Evolutionary conservation across 2,329 filamentous ascomycete genomes (phyloP).

Genomic region (Helotiales sp.): DNA sequence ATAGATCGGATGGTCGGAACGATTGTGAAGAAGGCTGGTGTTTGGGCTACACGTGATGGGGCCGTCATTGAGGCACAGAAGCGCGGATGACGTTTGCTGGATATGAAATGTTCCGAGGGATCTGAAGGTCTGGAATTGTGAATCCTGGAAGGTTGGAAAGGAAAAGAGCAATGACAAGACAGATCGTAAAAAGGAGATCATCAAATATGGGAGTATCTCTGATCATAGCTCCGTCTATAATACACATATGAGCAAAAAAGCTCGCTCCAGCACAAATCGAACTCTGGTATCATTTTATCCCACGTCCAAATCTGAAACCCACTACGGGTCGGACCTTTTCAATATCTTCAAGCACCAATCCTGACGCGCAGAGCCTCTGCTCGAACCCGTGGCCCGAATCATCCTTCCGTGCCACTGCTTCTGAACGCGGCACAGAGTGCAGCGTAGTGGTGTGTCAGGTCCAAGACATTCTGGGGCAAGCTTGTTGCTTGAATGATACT

Average conservation of each 20-base stretch:
- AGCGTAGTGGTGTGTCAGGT: slow-evolving; percentile 95
- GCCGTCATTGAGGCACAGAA: background rate
- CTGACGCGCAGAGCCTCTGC: background rate
- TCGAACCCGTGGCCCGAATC: background rate
- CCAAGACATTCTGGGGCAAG: slow-evolving; percentile 87
- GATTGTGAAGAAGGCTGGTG: background rate
- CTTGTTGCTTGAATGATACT: slow-evolving; percentile 97
- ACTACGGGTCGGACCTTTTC: background rate
- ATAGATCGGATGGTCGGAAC: background rate
- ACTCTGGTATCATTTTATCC: background rate
- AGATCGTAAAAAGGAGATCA: background rate
- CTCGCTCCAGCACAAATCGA: background rate
- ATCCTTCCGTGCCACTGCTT: slow-evolving; percentile 67
- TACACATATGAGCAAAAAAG: background rate
- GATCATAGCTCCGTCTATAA: background rate
- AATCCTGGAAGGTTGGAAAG: too few relatives aligned
- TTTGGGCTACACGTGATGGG: background rate
- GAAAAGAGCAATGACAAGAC: background rate
- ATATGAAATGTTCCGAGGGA: background rate
- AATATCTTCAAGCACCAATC: background rate
- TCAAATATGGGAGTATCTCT: background rate
- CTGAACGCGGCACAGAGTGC: slow-evolving; percentile 92
- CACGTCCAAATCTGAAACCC: background rate
- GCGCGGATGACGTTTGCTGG: background rate
- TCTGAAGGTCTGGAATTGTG: too few relatives aligned